A percentile compares a stretch with the other conserved stretches of the same genome.
Evolutionary conservation across 2,329 filamentous ascomycete species (phyloP).

Genomic region (Beauveria australis): DNA sequence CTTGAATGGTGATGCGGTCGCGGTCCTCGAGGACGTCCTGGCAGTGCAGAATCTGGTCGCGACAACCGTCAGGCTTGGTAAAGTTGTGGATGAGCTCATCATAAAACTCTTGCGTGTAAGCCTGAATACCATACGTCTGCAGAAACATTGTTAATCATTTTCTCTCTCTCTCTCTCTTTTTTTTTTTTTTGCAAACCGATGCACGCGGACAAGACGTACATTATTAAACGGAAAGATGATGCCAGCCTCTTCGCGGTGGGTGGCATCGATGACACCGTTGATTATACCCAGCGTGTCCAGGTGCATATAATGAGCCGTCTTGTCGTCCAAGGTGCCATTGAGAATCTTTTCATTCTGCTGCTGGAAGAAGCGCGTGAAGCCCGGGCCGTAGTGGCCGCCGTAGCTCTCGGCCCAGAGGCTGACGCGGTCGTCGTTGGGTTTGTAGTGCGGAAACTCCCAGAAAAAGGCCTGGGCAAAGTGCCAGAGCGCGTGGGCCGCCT

Average conservation of each 20-base stretch:
- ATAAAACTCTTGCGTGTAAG: constrained; percentile 40
- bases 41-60: constrained; percentile 44
- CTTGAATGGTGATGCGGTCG: constrained; percentile 37
- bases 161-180: too few relatives aligned
- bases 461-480: constrained; percentile 59
- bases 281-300: constrained; percentile 59
- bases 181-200: not conserved
- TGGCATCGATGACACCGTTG: constrained; percentile 59
- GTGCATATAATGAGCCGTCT: constrained; percentile 40
- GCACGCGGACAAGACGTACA: constrained; percentile 24
- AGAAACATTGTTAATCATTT: not conserved
- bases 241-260: constrained; percentile 50
- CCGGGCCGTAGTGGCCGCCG: constrained; percentile 61
- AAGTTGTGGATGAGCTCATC: constrained; percentile 22
- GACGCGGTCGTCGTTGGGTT: constrained; percentile 44
- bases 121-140: constrained; percentile 47
- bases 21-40: constrained; percentile 39
- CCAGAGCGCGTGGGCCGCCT: constrained; percentile 51
- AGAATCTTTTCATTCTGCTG: constrained; percentile 49
- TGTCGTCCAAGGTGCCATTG: constrained; percentile 22
- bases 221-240: constrained; percentile 53
- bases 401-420: constrained; percentile 63
- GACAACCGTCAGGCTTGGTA: constrained; percentile 38
- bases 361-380: constrained; percentile 50
- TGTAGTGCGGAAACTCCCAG: constrained; percentile 49